Evolutionary conservation across 1,139 yeast genomes (phyloP).

Genomic region (Cylindricascospora bacillispora): DNA sequence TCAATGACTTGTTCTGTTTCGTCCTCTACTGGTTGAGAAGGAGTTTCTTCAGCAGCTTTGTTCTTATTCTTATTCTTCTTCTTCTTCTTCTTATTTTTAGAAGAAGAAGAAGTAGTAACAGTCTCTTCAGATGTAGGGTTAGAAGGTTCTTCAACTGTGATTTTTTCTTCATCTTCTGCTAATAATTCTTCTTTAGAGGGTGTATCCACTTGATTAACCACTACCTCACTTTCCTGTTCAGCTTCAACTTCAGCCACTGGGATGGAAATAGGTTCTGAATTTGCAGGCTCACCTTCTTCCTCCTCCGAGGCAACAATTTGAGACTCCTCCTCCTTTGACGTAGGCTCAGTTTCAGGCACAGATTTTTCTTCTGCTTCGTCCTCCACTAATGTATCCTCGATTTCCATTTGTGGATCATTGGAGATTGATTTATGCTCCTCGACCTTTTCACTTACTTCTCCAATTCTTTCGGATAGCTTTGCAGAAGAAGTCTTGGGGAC

Average conservation of each 20-base stretch:
- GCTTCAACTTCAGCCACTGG: no score
- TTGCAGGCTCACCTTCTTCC: constrained; percentile 2
- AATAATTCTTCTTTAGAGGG: no score
- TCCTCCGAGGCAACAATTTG: not conserved
- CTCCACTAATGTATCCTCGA: constrained; percentile 4
- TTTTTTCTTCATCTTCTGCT: constrained; percentile 1
- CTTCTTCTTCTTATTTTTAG: constrained; percentile 7
- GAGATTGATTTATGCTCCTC: no score
- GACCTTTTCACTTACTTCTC: not conserved
- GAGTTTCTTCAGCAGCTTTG: constrained; percentile 5
- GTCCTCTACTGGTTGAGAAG: constrained; percentile 3
- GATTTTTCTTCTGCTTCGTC: no score
- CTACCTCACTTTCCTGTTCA: no score
- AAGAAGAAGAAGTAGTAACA: constrained; percentile 1
- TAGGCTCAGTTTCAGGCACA: no score
- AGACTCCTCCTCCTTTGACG: no score
- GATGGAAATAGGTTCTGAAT: no score
- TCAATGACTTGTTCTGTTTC: not conserved
- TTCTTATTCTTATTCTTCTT: constrained; percentile 9
- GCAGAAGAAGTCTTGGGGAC: no score
- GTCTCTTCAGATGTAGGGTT: not conserved
- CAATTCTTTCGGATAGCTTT: not conserved
- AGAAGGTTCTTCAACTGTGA: constrained; percentile 1
- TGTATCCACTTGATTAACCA: no score
- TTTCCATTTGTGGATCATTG: constrained; percentile 1